Base-by-base conservation (phyloP, 257 asterid genomes). In the Leonotis leonurus region DNA sequence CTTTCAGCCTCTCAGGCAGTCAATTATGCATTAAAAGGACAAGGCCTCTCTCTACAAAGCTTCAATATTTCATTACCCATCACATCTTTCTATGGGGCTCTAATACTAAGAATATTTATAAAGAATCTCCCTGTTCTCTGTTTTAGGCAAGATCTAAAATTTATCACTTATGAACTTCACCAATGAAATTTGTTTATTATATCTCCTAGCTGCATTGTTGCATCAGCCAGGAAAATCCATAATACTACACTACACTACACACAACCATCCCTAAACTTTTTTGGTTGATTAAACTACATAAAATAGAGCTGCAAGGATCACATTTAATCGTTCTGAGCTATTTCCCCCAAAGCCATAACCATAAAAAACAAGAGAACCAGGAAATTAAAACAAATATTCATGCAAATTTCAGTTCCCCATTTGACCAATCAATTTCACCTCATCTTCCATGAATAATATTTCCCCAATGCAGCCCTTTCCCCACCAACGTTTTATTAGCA, bases 381-480 rank as follows among this genome's bases (percentile, higher is more conserved):
- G 20, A 4, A 35, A 17, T 55, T 24, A 60, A 39, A 53, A 40
- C 54, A 26, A 16, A 13, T 21, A 49, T 8, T 32, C 43, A 4
- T 10, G 20, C 36, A 20, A 27, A 40, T 16, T 10, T n/a, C 13
- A 30, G 41, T 60, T 51, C 24, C 43, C 35, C 59, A 5, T 8
- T 14, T 33, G 27, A 29, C 20, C 48, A 41, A 35, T 51, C 27
- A 33, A 65, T 43, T 36, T 7, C 12, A 37, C 20, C 61, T 11
- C 60, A 44, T 43, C 16, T 25, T 59, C 37, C 63, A 36, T 24
- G 29, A 59, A 26, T 12, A 17, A 11, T 11, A 5, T 9, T 33
- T 51, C 50, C 68, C 69, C 37, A 17, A 32, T 30, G 24, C 64
- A 43, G 3, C 45, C 56, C 8, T 59, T 35, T 53, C 22, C 65